Percentiles rank a stretch among this genome's conserved stretches.
Evolutionary conservation across 1,284 basidiomycete species (phyloP).

Genomic region (Tetrapyrgos nigripes): DNA sequence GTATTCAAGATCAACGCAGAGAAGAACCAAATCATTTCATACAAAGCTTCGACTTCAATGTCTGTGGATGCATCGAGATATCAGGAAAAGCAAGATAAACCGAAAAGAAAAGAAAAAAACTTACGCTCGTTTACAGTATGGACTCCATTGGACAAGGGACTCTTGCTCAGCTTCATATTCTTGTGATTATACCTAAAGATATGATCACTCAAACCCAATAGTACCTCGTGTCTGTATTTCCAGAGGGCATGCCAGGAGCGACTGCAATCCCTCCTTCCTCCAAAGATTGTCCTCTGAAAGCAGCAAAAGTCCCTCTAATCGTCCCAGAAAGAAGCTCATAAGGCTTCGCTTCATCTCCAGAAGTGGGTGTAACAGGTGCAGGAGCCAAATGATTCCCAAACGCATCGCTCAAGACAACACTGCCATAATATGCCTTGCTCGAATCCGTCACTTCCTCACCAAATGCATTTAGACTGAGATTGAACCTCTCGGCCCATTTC

Average conservation of each 20-base stretch:
- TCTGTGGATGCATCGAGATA: constrained; percentile 2
- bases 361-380: constrained; percentile 55
- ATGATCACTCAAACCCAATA: constrained; percentile 53
- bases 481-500: constrained; percentile 47
- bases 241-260: constrained; percentile 22
- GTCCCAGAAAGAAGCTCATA: constrained; percentile 46
- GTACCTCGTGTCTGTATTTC: constrained; percentile 45
- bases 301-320: constrained; percentile 48
- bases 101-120: background rate
- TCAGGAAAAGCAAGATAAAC: background rate
- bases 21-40: constrained; percentile 27
- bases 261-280: constrained; percentile 33
- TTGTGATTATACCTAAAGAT: constrained; percentile 55
- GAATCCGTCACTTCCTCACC: constrained; percentile 36
- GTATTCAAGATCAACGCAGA: constrained; percentile 25
- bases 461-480: constrained; percentile 53
- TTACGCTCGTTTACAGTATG: constrained; percentile 55
- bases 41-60: constrained; percentile 16
- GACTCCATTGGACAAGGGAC: constrained; percentile 40
- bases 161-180: constrained; percentile 29
- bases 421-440: constrained; percentile 37
- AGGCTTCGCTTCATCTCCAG: constrained; percentile 18
- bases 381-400: constrained; percentile 56
- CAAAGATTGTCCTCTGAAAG: constrained; percentile 30
- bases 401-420: constrained; percentile 47